Conservation (phyloP, 1,284 basidiomycete species). For the Cryptococcus sp. region DNA sequence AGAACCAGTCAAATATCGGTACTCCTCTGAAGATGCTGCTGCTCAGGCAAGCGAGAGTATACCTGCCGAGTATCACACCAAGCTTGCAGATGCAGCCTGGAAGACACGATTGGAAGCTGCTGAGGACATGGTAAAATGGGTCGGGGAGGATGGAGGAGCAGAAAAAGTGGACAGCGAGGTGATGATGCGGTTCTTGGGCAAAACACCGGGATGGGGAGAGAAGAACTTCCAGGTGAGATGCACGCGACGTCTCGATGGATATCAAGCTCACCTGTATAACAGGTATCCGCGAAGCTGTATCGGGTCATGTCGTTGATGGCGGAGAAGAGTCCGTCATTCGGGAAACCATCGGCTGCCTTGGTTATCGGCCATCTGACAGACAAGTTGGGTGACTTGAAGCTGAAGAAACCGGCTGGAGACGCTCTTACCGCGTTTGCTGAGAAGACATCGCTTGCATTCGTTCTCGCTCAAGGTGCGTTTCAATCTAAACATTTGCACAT, state of each 20-base stretch:
- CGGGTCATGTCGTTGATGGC: conserved; percentile 73
- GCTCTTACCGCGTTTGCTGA: conserved; percentile 80
- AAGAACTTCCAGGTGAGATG: conserved; percentile 91
- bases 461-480: conserved; percentile 79
- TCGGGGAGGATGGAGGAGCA: conserved; percentile 63
- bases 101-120: conserved; percentile 85
- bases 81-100: conserved; percentile 86
- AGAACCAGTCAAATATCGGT: conserved; percentile 88
- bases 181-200: conserved; percentile 82
- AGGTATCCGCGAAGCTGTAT: conserved; percentile 89
- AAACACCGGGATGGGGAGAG: conserved; percentile 91
- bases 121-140: conserved; percentile 83
- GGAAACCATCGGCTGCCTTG: conserved; percentile 80
- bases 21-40: conserved; percentile 90
- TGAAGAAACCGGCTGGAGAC: conserved; percentile 97
- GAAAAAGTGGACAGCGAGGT: conserved; percentile 82
- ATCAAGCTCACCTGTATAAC: background rate
- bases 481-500: background rate
- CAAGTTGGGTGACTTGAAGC: conserved; percentile 93
- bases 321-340: conserved; percentile 77
- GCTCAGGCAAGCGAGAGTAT: conserved; percentile 73
- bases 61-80: conserved; percentile 69
- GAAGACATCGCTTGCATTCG: conserved; percentile 91
- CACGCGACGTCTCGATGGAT: too few species aligned
- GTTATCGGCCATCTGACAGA: conserved; percentile 84